Percentiles rank a stretch among this genome's conserved stretches.
These are phyloP conservation scores for Zygosaccharomyces pseudobailii DNA, from an alignment of 1,139 yeast genomes.

Conservation along the genomic window DNA sequence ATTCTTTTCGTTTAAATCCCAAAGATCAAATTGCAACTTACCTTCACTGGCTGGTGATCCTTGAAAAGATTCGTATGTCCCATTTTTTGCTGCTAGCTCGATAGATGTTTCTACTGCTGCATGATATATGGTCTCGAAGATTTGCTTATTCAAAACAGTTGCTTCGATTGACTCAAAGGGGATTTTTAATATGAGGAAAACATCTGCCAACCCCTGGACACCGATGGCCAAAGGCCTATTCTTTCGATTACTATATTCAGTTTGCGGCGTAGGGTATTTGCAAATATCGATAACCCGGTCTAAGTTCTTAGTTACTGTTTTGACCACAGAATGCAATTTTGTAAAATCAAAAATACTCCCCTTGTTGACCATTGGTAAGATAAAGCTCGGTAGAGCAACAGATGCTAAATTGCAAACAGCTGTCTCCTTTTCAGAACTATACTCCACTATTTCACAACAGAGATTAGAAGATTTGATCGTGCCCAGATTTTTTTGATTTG, in stretches of 20 bases:
- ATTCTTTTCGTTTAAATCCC: slow-evolving; percentile 44
- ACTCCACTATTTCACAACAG: slow-evolving; percentile 89
- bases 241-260: slow-evolving; percentile 60
- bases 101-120: slow-evolving; percentile 77
- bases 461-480: slow-evolving; percentile 81
- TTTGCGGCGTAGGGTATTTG: slow-evolving; percentile 70
- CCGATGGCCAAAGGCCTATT: slow-evolving; percentile 88
- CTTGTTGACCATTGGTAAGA: slow-evolving; percentile 38
- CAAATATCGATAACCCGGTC: slow-evolving; percentile 74
- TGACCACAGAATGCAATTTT: slow-evolving; percentile 66
- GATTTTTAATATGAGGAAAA: slow-evolving; percentile 65
- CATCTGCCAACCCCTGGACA: slow-evolving; percentile 86
- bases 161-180: slow-evolving; percentile 81
- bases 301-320: slow-evolving; percentile 67
- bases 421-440: slow-evolving; percentile 78
- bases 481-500: slow-evolving; percentile 84
- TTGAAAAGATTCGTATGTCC: slow-evolving; percentile 60
- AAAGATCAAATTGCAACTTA: slow-evolving; percentile 68
- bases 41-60: slow-evolving; percentile 87
- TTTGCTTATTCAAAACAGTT: slow-evolving; percentile 63
- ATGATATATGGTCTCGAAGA: slow-evolving; percentile 86
- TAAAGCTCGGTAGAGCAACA: slow-evolving; percentile 72
- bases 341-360: slow-evolving; percentile 58
- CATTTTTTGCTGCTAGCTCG: slow-evolving; percentile 61
- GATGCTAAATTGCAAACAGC: slow-evolving; percentile 92